A percentile compares a stretch with the other conserved stretches of the same genome.
Evolutionary conservation across 2,329 filamentous ascomycete genomes (phyloP).

Genomic region (Hypoxylon sp.): DNA sequence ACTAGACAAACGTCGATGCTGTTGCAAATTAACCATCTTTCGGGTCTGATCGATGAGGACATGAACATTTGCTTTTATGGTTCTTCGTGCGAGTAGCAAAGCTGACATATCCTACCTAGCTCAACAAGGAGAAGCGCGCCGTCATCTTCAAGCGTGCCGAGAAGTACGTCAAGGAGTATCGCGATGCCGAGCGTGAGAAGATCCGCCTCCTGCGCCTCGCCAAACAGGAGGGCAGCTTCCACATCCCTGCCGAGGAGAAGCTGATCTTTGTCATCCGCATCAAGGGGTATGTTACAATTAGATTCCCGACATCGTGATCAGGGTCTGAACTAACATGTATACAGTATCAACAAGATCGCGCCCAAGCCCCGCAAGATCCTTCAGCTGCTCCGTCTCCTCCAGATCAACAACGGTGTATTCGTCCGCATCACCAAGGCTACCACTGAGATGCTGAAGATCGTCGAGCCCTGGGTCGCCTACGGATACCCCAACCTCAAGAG

Average conservation of each 20-base stretch:
- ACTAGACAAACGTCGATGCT: slow-evolving; percentile 98
- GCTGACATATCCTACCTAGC: slow-evolving; percentile 63
- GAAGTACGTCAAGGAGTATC: slow-evolving; percentile 99
- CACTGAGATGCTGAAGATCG: slow-evolving; percentile 94
- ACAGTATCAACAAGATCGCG: slow-evolving; percentile 99
- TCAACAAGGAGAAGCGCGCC: slow-evolving; percentile 97
- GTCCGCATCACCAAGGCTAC: slow-evolving; percentile 98
- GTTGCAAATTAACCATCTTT: slow-evolving; percentile 99
- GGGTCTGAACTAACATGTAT: slow-evolving; percentile 24
- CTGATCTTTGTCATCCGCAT: slow-evolving; percentile 98
- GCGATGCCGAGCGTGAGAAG: slow-evolving; percentile 97
- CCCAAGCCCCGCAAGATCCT: slow-evolving; percentile 99
- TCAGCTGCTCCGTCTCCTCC: slow-evolving; percentile 97
- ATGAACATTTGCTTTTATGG: slow-evolving; percentile 23
- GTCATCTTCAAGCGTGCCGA: slow-evolving; percentile 99
- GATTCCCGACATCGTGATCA: slow-evolving; percentile 1
- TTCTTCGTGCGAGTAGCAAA: slow-evolving; percentile 11
- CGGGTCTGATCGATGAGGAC: slow-evolving; percentile 80
- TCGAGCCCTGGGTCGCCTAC: slow-evolving; percentile 99
- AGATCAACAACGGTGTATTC: slow-evolving; percentile 99
- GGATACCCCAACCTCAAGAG: slow-evolving; percentile 99
- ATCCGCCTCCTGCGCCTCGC: slow-evolving; percentile 88
- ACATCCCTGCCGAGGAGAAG: slow-evolving; percentile 93
- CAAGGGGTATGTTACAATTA: slow-evolving; percentile 75
- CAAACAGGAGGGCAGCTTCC: slow-evolving; percentile 92